Conservation (phyloP, 306 rosid species). For the peach (Prunus persica) region DNA sequence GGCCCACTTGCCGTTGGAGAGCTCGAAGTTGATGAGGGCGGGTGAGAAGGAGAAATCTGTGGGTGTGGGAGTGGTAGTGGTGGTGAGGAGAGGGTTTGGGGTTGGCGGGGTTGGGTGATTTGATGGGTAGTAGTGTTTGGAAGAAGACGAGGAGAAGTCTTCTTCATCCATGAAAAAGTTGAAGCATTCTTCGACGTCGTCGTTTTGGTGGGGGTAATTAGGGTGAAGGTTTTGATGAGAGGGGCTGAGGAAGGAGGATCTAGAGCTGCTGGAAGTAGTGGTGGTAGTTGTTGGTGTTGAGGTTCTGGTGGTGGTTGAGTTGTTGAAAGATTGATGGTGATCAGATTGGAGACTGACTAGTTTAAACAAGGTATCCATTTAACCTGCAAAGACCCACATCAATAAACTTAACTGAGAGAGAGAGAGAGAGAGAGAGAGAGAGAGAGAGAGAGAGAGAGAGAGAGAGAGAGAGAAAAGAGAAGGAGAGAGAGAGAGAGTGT, state of each 20-base stretch:
- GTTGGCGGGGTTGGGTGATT: conserved; percentile 27
- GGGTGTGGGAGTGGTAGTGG: conserved; percentile 17
- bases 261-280: conserved; percentile 67
- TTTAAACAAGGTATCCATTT: conserved; percentile 98
- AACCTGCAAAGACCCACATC: conserved; percentile 51
- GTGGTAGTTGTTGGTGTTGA: conserved; percentile 8
- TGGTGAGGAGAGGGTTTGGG: conserved; percentile 9
- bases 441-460: conserved; percentile 4
- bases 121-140: conserved; percentile 51
- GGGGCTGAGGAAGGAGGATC: conserved; percentile 33
- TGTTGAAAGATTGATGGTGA: conserved; percentile 62
- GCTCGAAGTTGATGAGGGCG: conserved; percentile 39
- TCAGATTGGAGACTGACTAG: conserved; percentile 65
- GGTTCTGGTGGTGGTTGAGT: conserved; percentile 64
- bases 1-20: conserved; percentile 72
- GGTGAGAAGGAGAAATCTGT: conserved; percentile 47
- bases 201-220: conserved; percentile 28
- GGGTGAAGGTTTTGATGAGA: conserved; percentile 34
- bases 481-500: conserved; percentile 2
- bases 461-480: conserved; percentile 10
- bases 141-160: conserved; percentile 85
- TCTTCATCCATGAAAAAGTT: conserved; percentile 96
- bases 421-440: no score
- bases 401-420: conserved; percentile 19
- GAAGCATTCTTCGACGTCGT: conserved; percentile 88